phyloP scores from a whole-genome alignment of 140 eudicot genomes.

The Flaveria floridana region DNA sequence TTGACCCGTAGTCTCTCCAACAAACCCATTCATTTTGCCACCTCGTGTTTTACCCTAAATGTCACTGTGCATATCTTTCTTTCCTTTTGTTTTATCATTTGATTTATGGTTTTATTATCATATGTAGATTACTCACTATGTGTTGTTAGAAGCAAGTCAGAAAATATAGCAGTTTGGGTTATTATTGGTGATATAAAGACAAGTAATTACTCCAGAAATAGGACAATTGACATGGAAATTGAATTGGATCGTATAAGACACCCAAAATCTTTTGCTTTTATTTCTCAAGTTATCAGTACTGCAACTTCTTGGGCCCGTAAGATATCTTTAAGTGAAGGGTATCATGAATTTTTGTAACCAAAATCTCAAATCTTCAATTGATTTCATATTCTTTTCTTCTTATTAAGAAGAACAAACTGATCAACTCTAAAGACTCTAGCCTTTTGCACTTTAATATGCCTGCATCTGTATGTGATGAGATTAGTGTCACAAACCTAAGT shows the following conservation, averaged over 20 bases:
- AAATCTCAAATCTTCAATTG: conserved; percentile 15
- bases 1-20: neutral
- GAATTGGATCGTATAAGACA: conserved; percentile 61
- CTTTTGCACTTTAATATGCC: conserved; percentile 42
- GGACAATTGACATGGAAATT: conserved; percentile 73
- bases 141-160: conserved; percentile 38
- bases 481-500: conserved; percentile 35
- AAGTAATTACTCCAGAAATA: conserved; percentile 29
- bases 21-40: neutral
- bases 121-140: conserved; percentile 55
- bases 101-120: neutral
- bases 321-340: conserved; percentile 70
- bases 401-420: conserved; percentile 32
- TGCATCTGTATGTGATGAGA: conserved; percentile 38
- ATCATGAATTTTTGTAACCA: conserved; percentile 69
- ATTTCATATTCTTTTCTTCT: conserved; percentile 34
- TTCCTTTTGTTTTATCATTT: neutral
- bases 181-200: conserved; percentile 28
- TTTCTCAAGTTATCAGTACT: conserved; percentile 56
- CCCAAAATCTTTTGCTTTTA: conserved; percentile 51
- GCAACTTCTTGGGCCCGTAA: conserved; percentile 74
- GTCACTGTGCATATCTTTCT: conserved; percentile 24
- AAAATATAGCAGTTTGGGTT: conserved; percentile 26
- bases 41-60: conserved; percentile 8
- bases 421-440: conserved; percentile 33